phyloP scores from a whole-genome alignment of 805 yeast species.

The Ogataea pini region DNA sequence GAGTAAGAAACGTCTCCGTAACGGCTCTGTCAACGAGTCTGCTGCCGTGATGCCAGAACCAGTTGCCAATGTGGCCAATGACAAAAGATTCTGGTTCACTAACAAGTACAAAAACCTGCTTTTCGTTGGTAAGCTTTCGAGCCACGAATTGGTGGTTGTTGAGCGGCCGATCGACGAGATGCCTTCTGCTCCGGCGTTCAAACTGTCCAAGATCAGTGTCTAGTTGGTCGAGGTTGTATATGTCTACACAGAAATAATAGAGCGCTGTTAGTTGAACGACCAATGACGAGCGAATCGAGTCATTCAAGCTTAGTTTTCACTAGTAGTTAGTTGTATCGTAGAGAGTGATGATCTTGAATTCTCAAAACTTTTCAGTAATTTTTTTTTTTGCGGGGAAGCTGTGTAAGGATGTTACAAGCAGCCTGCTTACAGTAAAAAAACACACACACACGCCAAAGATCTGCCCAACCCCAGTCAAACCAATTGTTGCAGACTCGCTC shows the following conservation, averaged over 20 bases:
- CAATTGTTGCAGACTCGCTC: too few species aligned
- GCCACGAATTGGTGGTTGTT: constrained; percentile 63
- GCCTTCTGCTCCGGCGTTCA: constrained; percentile 64
- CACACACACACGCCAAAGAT: too few species aligned
- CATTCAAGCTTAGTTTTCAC: neutral
- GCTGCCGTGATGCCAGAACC: neutral
- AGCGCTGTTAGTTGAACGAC: neutral
- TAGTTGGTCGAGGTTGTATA: neutral
- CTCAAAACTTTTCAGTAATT: neutral
- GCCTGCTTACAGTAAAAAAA: neutral
- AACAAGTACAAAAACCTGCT: constrained; percentile 74
- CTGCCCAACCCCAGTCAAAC: too few species aligned
- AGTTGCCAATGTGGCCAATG: constrained; percentile 15
- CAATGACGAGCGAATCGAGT: too few species aligned
- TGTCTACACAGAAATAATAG: neutral
- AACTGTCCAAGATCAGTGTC: constrained; percentile 54
- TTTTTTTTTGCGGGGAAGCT: neutral
- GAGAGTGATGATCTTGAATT: too few species aligned
- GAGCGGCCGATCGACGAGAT: constrained; percentile 69
- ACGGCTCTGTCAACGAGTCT: constrained; percentile 24
- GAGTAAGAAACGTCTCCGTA: constrained; percentile 36
- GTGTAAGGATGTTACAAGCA: neutral
- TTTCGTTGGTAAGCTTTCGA: constrained; percentile 53
- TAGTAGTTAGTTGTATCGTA: neutral
- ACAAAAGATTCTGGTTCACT: constrained; percentile 69